These are phyloP conservation scores for Aspergillus hiratsukae DNA, from an alignment of 2,329 filamentous ascomycete genomes.

Conservation along the genomic window DNA sequence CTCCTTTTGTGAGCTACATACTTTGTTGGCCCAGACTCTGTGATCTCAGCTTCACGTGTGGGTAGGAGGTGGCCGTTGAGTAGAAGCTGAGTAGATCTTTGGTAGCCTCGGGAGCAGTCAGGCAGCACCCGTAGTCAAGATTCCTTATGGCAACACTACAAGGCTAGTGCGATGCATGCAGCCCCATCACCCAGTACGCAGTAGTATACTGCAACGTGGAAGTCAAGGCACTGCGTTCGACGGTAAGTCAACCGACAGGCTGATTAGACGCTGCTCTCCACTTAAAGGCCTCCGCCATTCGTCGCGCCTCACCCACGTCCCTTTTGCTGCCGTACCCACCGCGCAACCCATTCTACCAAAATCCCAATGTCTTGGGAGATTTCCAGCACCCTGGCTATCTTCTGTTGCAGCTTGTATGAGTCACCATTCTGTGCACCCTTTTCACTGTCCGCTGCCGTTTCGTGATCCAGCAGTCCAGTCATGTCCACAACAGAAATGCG, in stretches of 20 bases:
- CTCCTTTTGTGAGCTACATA: background rate
- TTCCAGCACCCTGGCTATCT: conserved; percentile 38
- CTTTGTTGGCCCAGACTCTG: background rate
- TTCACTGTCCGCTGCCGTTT: conserved; percentile 9
- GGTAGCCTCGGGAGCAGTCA: background rate
- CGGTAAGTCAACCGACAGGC: background rate
- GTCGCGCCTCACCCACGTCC: conserved; percentile 16
- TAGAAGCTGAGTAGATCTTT: background rate
- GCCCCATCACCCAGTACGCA: background rate
- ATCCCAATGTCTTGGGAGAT: conserved; percentile 43
- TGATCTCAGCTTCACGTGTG: background rate
- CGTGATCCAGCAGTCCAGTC: conserved; percentile 28
- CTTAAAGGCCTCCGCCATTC: background rate
- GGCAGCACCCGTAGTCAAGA: background rate
- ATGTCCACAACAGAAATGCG: conserved; percentile 36
- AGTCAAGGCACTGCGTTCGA: background rate
- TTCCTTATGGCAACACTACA: background rate
- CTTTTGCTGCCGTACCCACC: conserved; percentile 30
- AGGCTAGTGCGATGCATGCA: background rate
- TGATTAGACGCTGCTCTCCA: conserved; percentile 2
- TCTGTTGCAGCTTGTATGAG: conserved; percentile 24
- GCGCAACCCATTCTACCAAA: conserved; percentile 42
- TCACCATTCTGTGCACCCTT: conserved; percentile 18
- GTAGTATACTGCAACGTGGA: background rate
- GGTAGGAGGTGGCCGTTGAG: background rate